Evolutionary conservation across 2,329 filamentous ascomycete species (phyloP).

Genomic region (Calycina marina): DNA sequence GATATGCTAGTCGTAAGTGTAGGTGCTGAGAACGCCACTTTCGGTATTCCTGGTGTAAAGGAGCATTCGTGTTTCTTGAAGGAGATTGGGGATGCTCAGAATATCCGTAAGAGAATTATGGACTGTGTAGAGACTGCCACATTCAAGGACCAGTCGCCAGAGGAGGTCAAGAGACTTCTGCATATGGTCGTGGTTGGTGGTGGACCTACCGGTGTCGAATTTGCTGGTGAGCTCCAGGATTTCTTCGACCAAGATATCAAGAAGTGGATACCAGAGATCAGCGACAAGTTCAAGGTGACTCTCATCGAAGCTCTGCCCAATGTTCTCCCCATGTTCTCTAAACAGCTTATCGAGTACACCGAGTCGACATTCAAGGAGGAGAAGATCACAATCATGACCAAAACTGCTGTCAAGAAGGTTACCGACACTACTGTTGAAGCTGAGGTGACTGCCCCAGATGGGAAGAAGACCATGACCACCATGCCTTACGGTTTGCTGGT

Average conservation of each 20-base stretch:
- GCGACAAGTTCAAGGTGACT: slow-evolving; percentile 90
- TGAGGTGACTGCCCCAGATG: slow-evolving; percentile 66
- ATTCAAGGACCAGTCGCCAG: slow-evolving; percentile 85
- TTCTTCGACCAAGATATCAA: slow-evolving; percentile 98
- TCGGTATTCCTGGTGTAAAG: slow-evolving; percentile 88
- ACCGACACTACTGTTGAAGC: slow-evolving; percentile 88
- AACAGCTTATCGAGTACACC: slow-evolving; percentile 98
- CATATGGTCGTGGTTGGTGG: slow-evolving; percentile 96
- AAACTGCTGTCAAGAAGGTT: slow-evolving; percentile 98
- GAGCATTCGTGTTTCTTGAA: slow-evolving; percentile 98
- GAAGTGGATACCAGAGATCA: slow-evolving; percentile 95
- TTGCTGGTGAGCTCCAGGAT: slow-evolving; percentile 94
- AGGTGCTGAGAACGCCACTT: slow-evolving; percentile 95
- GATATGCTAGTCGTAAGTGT: slow-evolving; percentile 98
- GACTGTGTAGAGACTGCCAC: slow-evolving; percentile 97
- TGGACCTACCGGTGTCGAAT: slow-evolving; percentile 94
- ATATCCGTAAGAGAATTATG: slow-evolving; percentile 98
- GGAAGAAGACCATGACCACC: slow-evolving; percentile 63
- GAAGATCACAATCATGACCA: slow-evolving; percentile 91
- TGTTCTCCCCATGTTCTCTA: slow-evolving; percentile 95
- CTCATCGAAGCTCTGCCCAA: slow-evolving; percentile 95
- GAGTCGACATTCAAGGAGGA: slow-evolving; percentile 99
- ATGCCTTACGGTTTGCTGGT: slow-evolving; percentile 94
- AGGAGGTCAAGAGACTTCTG: slow-evolving; percentile 84
- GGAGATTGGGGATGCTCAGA: slow-evolving; percentile 91